Base-by-base conservation (phyloP, 257 asterid species). In the Capsicum baccatum region DNA sequence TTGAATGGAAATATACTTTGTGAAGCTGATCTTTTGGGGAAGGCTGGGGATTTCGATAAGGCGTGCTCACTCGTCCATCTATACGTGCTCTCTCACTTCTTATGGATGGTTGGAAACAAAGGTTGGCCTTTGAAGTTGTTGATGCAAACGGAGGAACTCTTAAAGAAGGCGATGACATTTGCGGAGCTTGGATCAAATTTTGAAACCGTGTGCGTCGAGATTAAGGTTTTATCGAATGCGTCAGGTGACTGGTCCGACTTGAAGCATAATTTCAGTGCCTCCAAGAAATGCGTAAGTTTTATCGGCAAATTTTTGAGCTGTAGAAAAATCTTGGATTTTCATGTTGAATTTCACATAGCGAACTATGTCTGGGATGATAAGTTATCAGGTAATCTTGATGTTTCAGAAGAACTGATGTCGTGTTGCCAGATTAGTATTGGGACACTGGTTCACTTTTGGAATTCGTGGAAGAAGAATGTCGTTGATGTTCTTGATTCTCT, bases 71-170 rank as follows among this genome's bases (percentile, higher is more conserved):
- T 87, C 44, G 56, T 89, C 85, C 82, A 89, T 55, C 89, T 84
- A 0, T 85, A 88, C 15, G 88, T 87, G 35, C 83, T 93, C 60
- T 80, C 85, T 5, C 83, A 84, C 59, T 88, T 93, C 70, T 64
- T 92, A 11, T 92, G 97, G 97, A 69, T 48, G 11, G 63, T 81
- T n/a, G 85, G 87, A 57, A 74, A 79, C 79, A 83, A 74, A 71
- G 93, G 92, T 52, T 93, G 95, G 95, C 92, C 93, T 13, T 42
- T 88, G 74, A 91, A 91, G 84, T 83, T 82, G 2, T 91, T 93
- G 83, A 70, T 85, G 44, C 26, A 50, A 0, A 89, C 85, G 83
- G 86, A 83, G 17, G 87, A 74, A 56, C 90, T 93, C 57, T 13
- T 90, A 74, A 57, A 59, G 21, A 89, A 87, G 80, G 92, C 91